Base-by-base conservation (phyloP, 768 basidiomycete species). In the Crassisporium funariophilum region DNA sequence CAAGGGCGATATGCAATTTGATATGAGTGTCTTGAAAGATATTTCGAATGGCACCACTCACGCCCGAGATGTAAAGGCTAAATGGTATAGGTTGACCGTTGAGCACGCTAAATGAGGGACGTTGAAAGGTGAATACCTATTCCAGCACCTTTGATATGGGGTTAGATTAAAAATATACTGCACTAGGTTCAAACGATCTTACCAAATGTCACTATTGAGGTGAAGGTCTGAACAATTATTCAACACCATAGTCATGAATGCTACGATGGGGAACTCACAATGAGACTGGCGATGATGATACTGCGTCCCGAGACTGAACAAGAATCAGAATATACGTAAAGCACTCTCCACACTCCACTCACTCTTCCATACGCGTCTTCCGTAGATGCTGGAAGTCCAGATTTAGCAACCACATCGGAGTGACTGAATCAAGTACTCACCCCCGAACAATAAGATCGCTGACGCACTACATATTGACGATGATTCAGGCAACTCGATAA, bases 391-490 rank as follows among this genome's bases (percentile, higher is more conserved):
- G 34, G 9, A 5, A 15, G 23, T 20, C 12, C 15, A 9, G 19
- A 42, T n/a, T 4, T 35, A 22, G 11, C 16, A 12, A 12, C 7
- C 2, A 12, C 9, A 24, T 9, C n/a, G 13, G 12, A 15, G 9
- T 12, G 4, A n/a, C n/a, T n/a, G n/a, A n/a, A n/a, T n/a, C n/a
- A n/a, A n/a, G n/a, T n/a, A 46, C 57, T 35, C 49, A 70, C 70
- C 55, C 53, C 60, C 69, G 40, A 39, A 71, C 59, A 38, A 64
- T 54, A 24, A 60, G 40, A 41, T 68, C 66, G 44, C 62, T 67
- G 34, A 59, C 48, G 47, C 53, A 50, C 66, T 67, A n/a, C 12
- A 8, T 20, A 23, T 31, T n/a, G n/a, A 25, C 11, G 22, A 27
- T 36, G 8, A 19, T 22, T 29, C 19, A 17, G 11, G 21, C 9